Conservation (phyloP, 164 flowering plant genomes). For the Kalanchoe fedtschenkoi region DNA sequence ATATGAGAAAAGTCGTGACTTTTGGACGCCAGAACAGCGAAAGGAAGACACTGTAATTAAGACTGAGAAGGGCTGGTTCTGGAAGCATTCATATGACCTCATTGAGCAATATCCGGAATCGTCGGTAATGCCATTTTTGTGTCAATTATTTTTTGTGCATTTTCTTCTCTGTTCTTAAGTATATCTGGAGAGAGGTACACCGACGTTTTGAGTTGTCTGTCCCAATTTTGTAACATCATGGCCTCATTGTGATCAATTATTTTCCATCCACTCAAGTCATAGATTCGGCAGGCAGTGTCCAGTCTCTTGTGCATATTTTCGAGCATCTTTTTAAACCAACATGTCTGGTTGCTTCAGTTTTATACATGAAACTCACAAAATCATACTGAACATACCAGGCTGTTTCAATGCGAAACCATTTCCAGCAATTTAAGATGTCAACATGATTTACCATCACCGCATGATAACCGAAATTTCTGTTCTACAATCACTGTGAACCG, state of each 20-base stretch:
- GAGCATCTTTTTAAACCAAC: too few species aligned
- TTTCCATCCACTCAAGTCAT: too few species aligned
- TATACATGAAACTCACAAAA: too few species aligned
- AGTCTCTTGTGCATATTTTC: too few species aligned
- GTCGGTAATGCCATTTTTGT: constrained; percentile 43
- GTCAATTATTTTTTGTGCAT: neutral
- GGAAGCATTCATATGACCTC: constrained; percentile 66
- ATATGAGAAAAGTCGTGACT: constrained; percentile 56
- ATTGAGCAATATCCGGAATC: constrained; percentile 66
- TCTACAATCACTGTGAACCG: too few species aligned
- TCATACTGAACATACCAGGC: too few species aligned
- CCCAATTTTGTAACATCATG: neutral
- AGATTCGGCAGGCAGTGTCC: too few species aligned
- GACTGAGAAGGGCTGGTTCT: constrained; percentile 23
- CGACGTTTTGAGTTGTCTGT: neutral
- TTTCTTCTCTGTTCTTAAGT: neutral
- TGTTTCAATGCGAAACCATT: too few species aligned
- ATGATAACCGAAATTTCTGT: too few species aligned
- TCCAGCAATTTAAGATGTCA: too few species aligned
- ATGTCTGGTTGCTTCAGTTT: too few species aligned
- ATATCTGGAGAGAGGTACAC: neutral
- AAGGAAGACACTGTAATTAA: constrained; percentile 24
- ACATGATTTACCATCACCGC: too few species aligned
- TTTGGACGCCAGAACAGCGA: constrained; percentile 64
- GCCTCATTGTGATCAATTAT: neutral